A percentile compares a stretch with the other conserved stretches of the same genome.
Conservation (phyloP, 2,329 filamentous ascomycete genomes). For the Claviceps sorghi region DNA sequence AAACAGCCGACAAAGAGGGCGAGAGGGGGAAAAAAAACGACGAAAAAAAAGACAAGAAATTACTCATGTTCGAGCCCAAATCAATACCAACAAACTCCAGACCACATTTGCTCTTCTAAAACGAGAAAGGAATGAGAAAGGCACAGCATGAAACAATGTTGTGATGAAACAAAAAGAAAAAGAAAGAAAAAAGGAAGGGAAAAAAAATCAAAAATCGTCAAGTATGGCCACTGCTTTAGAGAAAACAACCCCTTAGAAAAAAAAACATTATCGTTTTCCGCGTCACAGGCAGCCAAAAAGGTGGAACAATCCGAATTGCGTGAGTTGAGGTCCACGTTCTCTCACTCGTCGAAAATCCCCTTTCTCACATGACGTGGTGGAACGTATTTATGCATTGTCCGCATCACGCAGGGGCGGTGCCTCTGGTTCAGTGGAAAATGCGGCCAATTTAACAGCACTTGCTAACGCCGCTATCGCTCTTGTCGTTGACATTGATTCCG, state of each 20-base stretch:
- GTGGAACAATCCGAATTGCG: background rate
- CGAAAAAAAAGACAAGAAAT: background rate
- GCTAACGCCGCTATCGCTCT: slow-evolving; percentile 40
- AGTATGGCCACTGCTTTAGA: background rate
- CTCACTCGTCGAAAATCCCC: background rate
- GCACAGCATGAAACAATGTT: slow-evolving; percentile 11
- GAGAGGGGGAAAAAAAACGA: background rate
- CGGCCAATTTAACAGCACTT: slow-evolving; percentile 39
- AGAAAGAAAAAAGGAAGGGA: background rate
- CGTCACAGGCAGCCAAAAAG: background rate
- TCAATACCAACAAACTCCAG: slow-evolving; percentile 26
- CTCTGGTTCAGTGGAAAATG: background rate
- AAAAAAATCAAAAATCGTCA: slow-evolving; percentile 4
- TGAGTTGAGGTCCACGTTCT: background rate
- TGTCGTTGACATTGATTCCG: slow-evolving; percentile 56
- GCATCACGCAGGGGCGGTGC: background rate
- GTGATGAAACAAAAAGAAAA: background rate
- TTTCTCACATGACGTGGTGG: background rate
- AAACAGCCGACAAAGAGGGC: slow-evolving; percentile 12
- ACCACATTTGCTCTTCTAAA: slow-evolving; percentile 28
- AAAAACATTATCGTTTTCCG: background rate
- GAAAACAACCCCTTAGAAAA: background rate
- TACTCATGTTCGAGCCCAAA: background rate
- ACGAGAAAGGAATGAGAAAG: slow-evolving; percentile 8
- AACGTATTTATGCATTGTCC: background rate